Evolutionary conservation across 2,329 filamentous ascomycete species (phyloP).

Genomic region (Trichoderma sp.): DNA sequence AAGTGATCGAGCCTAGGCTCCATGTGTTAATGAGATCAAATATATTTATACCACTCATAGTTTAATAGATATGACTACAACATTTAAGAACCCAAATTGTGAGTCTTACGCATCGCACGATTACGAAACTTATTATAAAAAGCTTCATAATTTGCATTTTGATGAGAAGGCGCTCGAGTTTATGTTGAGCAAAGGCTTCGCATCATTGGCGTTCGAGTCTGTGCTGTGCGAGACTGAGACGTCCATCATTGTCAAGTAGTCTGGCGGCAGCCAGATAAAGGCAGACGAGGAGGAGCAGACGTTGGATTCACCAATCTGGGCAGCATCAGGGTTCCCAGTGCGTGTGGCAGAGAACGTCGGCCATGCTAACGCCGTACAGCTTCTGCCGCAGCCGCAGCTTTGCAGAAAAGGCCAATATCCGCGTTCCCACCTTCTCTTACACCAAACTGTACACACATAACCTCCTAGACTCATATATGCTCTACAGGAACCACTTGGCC

Average conservation of each 20-base stretch:
- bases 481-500: background rate
- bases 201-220: background rate
- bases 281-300: background rate
- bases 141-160: background rate
- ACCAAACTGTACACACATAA: background rate
- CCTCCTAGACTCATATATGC: background rate
- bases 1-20: background rate
- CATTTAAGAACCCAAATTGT: background rate
- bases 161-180: rapidly evolving
- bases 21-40: background rate
- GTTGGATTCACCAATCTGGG: background rate
- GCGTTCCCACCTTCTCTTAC: background rate
- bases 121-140: background rate
- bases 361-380: background rate
- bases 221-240: background rate
- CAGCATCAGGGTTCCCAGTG: background rate
- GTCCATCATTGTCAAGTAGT: background rate
- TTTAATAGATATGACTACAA: background rate
- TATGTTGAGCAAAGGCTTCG: background rate
- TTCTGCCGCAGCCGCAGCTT: background rate
- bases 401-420: background rate
- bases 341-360: background rate
- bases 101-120: background rate
- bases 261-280: background rate
- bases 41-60: background rate